phyloP scores from a whole-genome alignment of 2,329 filamentous ascomycete genomes.

The Cladosporium sp. region DNA sequence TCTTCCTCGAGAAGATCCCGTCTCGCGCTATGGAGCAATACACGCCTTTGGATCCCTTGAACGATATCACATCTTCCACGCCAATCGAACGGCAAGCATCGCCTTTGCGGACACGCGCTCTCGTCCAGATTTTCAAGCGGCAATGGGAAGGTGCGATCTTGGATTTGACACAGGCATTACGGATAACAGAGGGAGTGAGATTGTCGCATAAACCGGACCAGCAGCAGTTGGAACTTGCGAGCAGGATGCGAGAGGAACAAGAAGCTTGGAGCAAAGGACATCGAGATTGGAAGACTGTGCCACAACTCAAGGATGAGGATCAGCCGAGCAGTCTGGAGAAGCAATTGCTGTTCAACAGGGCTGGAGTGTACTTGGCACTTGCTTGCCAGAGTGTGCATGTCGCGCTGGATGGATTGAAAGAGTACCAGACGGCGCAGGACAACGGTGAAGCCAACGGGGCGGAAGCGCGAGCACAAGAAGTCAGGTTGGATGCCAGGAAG shows the following conservation, averaged over 20 bases:
- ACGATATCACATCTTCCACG: constrained; percentile 65
- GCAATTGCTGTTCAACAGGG: constrained; percentile 76
- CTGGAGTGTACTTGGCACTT: constrained; percentile 68
- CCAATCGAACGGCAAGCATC: constrained; percentile 67
- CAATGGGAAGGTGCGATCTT: constrained; percentile 68
- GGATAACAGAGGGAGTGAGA: constrained; percentile 48
- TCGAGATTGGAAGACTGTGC: constrained; percentile 51
- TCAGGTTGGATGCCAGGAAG: constrained; percentile 63
- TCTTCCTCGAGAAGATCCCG: constrained; percentile 88
- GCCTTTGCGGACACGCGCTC: constrained; percentile 69
- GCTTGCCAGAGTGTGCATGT: constrained; percentile 65
- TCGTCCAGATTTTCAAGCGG: constrained; percentile 73
- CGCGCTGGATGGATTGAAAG: constrained; percentile 53
- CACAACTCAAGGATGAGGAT: constrained; percentile 59
- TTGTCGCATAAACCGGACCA: constrained; percentile 48
- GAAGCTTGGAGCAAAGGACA: constrained; percentile 40
- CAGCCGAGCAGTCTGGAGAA: constrained; percentile 74
- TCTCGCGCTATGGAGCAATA: constrained; percentile 70
- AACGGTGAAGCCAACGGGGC: constrained; percentile 40
- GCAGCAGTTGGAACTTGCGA: constrained; percentile 56
- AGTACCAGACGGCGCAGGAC: constrained; percentile 35
- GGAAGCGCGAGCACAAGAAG: constrained; percentile 50
- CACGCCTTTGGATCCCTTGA: constrained; percentile 66
- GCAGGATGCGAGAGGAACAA: constrained; percentile 41
- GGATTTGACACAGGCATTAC: constrained; percentile 70